These are phyloP conservation scores for Onygena corvina DNA, from an alignment of 2,329 filamentous ascomycete species.

Conservation along the genomic window DNA sequence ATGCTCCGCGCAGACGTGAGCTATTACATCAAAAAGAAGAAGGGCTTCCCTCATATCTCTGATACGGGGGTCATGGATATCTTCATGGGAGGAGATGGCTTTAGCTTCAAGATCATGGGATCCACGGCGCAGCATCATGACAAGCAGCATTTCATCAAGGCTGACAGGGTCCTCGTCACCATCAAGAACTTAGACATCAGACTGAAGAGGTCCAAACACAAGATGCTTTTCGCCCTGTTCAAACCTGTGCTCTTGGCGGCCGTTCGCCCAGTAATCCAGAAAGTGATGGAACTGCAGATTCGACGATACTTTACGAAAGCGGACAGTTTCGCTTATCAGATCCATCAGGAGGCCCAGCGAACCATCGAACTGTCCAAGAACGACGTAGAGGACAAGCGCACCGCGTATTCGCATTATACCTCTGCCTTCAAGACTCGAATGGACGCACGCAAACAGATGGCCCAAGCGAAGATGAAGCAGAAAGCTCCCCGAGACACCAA, in stretches of 20 bases:
- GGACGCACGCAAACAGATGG: constrained; percentile 66
- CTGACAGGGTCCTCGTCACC: constrained; percentile 75
- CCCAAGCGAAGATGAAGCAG: constrained; percentile 52
- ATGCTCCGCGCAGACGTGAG: constrained; percentile 56
- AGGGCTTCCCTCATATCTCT: constrained; percentile 77
- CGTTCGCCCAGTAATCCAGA: constrained; percentile 71
- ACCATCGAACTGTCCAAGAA: constrained; percentile 53
- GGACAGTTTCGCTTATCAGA: constrained; percentile 59
- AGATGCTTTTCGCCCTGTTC: constrained; percentile 71
- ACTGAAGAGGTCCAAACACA: constrained; percentile 89
- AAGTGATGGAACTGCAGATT: constrained; percentile 79
- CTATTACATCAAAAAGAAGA: constrained; percentile 90
- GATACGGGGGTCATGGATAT: constrained; percentile 85
- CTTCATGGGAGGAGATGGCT: constrained; percentile 71
- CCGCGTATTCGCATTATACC: constrained; percentile 78
- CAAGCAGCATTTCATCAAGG: constrained; percentile 78
- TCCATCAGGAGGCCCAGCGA: constrained; percentile 73
- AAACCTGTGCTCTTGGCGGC: constrained; percentile 79
- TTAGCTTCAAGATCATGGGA: constrained; percentile 84
- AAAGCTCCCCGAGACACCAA: constrained; percentile 49
- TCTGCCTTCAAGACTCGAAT: constrained; percentile 61
- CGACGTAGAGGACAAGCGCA: constrained; percentile 61
- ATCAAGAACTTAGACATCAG: constrained; percentile 76
- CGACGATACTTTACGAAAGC: constrained; percentile 66
- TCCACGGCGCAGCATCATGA: constrained; percentile 68